phyloP scores from a whole-genome alignment of 2,329 filamentous ascomycete species.

The Paraphaeosphaeria sporulosa region DNA sequence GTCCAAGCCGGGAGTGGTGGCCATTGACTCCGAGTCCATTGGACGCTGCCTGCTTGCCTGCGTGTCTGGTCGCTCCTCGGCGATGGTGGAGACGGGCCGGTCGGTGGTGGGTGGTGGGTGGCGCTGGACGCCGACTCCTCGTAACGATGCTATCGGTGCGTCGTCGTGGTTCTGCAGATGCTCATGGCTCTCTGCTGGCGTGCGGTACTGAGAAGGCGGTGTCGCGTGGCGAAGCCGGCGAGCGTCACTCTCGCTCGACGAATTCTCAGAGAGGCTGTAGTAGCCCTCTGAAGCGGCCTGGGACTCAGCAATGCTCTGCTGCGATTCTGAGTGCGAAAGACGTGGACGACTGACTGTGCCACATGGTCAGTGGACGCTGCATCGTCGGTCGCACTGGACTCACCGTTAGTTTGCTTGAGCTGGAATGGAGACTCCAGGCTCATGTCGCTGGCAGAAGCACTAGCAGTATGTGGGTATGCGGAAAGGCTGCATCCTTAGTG shows the following conservation, averaged over 20 bases:
- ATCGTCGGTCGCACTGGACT: conserved; percentile 13
- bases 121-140: conserved; percentile 40
- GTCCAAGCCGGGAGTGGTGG: conserved; percentile 72
- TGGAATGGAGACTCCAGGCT: conserved; percentile 47
- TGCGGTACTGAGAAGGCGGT: conserved; percentile 43
- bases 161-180: conserved; percentile 38
- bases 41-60: conserved; percentile 31
- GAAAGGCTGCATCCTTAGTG: conserved; percentile 25
- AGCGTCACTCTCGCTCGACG: conserved; percentile 48
- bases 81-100: conserved; percentile 39
- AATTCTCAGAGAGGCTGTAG: conserved; percentile 55
- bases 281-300: conserved; percentile 60
- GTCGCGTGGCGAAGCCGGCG: conserved; percentile 41
- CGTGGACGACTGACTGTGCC: conserved; percentile 49
- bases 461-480: conserved; percentile 39
- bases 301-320: conserved; percentile 57
- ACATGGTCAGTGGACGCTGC: conserved; percentile 23
- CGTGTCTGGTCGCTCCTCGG: conserved; percentile 40
- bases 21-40: conserved; percentile 45
- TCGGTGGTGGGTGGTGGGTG: conserved; percentile 29
- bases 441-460: conserved; percentile 43
- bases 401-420: conserved; percentile 54
- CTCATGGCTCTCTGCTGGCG: conserved; percentile 49
- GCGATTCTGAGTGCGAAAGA: conserved; percentile 51
- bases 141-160: conserved; percentile 41